Percentiles rank a stretch among this genome's conserved stretches.
Conservation (phyloP, 2,329 filamentous ascomycete genomes). For the Aspergillus sp. region DNA sequence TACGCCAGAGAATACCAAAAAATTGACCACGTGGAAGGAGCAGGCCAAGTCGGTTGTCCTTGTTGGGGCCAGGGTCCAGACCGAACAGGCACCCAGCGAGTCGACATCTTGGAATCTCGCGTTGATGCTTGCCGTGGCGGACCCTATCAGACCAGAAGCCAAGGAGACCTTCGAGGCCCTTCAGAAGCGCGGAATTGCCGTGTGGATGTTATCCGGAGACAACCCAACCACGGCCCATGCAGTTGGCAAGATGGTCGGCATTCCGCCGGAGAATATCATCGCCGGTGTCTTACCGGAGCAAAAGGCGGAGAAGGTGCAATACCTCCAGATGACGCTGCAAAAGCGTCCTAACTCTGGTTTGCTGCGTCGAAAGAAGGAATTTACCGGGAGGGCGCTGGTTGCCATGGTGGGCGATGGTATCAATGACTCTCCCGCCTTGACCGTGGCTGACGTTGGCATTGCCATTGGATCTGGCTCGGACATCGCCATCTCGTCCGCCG, state of each 20-base stretch:
- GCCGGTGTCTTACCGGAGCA: conserved; percentile 82
- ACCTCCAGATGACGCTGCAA: conserved; percentile 29
- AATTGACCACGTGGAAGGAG: too few species aligned
- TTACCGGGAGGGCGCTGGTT: conserved; percentile 50
- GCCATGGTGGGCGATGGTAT: conserved; percentile 90
- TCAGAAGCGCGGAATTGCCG: conserved; percentile 63
- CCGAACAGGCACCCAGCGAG: too few species aligned
- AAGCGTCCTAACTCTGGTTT: neutral
- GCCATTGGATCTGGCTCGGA: conserved; percentile 79
- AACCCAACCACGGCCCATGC: conserved; percentile 80
- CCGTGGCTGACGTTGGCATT: conserved; percentile 78
- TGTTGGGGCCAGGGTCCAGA: too few species aligned
- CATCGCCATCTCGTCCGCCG: conserved; percentile 76
- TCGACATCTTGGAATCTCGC: conserved; percentile 30
- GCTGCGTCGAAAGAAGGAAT: conserved; percentile 11
- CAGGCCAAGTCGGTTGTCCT: too few species aligned
- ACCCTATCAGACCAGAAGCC: conserved; percentile 76
- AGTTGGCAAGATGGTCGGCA: conserved; percentile 73
- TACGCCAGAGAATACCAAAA: conserved; percentile 15
- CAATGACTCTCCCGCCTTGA: conserved; percentile 79
- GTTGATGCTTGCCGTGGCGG: conserved; percentile 70
- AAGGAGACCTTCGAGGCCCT: conserved; percentile 63
- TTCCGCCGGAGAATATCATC: conserved; percentile 71
- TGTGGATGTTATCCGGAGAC: conserved; percentile 93
- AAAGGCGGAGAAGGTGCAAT: conserved; percentile 56